Base-by-base conservation (phyloP, 495 filamentous ascomycete species). In the Lindgomyces ingoldianus region DNA sequence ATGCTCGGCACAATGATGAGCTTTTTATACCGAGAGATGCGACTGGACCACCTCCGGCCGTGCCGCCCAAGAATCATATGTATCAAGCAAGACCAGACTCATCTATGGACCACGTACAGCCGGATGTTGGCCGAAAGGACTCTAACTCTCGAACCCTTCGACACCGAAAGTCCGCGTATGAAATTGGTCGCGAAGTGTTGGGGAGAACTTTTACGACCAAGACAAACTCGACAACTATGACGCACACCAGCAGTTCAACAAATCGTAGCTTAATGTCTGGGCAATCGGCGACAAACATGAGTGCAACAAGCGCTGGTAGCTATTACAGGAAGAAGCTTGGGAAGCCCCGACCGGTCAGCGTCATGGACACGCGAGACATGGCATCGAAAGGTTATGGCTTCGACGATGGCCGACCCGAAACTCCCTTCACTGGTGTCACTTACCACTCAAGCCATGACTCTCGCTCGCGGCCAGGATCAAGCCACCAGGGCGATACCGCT, bases 241-340 rank as follows among this genome's bases (percentile, higher is more conserved):
- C 90, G 6, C 87, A 86, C 70, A 78, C 79, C 62, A 93, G 88
- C 46, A 83, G 78, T 8, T 88, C 84, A 65, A 97, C 93, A 8
- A 86, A 88, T 70, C 83, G 86, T 60, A 96, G 91, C 72, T 68
- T 98, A 36, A 96, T 98, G 94, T 96, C 91, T 74, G 94, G 92
- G 8, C 78, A 83, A 29, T 97, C 93, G 46, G 95, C 95, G 1
- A 88, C 91, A 16, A 93, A 84, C 1, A 89, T 97, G 73, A 96
- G 92, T 73, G 90, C 93, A 41, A 98, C 95, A 0, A 97, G 93
- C 74, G 94, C 94, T 16, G 95, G 93, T 46, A 96, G 92, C 74
- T 84, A 93, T 29, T 92, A 91, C 24, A 83, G 94, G 49, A 85
- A 88, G 74, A 90, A 83, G 70, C 66, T 70, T 18, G 68, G 63